phyloP scores from a whole-genome alignment of 805 yeast genomes.

The Yamadazyma paraphyllophila region DNA sequence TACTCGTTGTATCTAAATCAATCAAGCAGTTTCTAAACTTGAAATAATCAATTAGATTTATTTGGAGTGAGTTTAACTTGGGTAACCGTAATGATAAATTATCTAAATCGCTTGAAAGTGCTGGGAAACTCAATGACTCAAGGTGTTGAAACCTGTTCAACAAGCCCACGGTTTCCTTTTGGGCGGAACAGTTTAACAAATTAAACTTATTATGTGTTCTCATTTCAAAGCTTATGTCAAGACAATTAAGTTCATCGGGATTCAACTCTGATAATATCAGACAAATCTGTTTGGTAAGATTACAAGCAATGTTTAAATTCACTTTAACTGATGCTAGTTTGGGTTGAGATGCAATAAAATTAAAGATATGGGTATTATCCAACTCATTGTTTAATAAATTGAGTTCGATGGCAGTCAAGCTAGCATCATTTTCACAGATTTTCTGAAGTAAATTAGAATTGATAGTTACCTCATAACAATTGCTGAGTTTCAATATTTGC shows the following conservation, averaged over 20 bases:
- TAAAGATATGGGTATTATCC: constrained; percentile 6
- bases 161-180: background rate
- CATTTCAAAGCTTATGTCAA: constrained; percentile 9
- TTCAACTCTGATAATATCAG: constrained; percentile 2
- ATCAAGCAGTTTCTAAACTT: constrained; percentile 12
- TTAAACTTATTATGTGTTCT: constrained; percentile 9
- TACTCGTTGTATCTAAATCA: constrained; percentile 3
- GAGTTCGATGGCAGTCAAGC: constrained; percentile 8
- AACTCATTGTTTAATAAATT: constrained; percentile 9
- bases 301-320: constrained; percentile 9
- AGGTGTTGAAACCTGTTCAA: constrained; percentile 8
- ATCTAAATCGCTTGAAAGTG: constrained; percentile 6
- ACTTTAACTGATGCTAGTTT: constrained; percentile 4
- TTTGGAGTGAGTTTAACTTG: constrained; percentile 5
- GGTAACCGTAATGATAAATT: constrained; percentile 5
- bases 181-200: constrained; percentile 4
- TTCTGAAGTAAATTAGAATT: background rate
- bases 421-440: background rate
- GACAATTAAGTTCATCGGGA: background rate
- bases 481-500: constrained; percentile 9
- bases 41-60: constrained; percentile 12
- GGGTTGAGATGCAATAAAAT: constrained; percentile 1
- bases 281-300: constrained; percentile 5
- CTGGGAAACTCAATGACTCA: constrained; percentile 10
- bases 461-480: constrained; percentile 11